phyloP scores from a whole-genome alignment of 1,284 basidiomycete genomes.

The Gymnopus androsaceus region DNA sequence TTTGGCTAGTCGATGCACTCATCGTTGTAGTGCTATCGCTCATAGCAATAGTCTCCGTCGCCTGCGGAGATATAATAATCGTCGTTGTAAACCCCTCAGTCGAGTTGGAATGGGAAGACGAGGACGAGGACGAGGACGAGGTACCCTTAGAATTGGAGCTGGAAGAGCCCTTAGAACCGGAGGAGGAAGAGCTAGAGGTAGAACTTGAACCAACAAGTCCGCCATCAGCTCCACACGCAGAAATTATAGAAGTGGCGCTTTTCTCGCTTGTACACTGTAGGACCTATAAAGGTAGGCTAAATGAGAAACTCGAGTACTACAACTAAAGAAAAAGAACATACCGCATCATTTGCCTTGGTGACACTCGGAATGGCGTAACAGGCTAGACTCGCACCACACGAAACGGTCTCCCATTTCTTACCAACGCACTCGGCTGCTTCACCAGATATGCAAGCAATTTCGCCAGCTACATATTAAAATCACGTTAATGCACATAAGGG shows the following conservation, averaged over 20 bases:
- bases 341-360: conserved; percentile 2
- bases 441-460: conserved; percentile 4
- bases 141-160: conserved; percentile 8
- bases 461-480: neutral
- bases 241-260: conserved; percentile 43
- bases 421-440: conserved; percentile 1
- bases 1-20: too few relatives aligned
- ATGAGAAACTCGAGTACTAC: neutral
- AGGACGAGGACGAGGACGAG: neutral
- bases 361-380: conserved; percentile 10
- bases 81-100: too few relatives aligned
- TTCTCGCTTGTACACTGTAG: conserved; percentile 48
- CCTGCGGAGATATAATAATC: too few relatives aligned
- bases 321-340: neutral
- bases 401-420: neutral
- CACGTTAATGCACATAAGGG: too few relatives aligned
- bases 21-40: too few relatives aligned
- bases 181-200: neutral
- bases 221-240: conserved; percentile 44
- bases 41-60: neutral
- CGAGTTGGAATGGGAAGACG: neutral
- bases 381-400: neutral
- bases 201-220: conserved; percentile 36
- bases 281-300: conserved; percentile 29
- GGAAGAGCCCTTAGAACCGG: neutral